Evolutionary conservation across 257 asterid species (phyloP).

Genomic region (Solanum paucissectum): DNA sequence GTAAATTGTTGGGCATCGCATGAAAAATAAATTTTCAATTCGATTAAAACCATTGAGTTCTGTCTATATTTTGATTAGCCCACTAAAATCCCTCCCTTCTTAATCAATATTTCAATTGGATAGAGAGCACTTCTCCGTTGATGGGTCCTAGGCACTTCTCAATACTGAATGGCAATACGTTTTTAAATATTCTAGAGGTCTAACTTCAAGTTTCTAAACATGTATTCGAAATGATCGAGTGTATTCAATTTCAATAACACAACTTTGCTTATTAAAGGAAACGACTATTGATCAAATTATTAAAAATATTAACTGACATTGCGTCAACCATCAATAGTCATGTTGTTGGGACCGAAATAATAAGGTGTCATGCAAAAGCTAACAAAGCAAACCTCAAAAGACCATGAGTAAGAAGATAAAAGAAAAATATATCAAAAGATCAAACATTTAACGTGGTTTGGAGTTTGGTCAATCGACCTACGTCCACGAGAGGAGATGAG

Average conservation of each 20-base stretch:
- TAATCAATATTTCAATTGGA: neutral
- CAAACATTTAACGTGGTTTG: too few species aligned
- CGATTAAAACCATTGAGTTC: neutral
- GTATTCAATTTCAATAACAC: neutral
- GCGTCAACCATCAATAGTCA: neutral
- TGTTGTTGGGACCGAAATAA: too few species aligned
- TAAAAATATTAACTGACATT: neutral
- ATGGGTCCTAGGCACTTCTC: neutral
- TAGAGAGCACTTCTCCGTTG: neutral
- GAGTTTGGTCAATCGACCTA: too few species aligned
- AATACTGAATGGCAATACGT: neutral
- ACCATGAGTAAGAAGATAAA: too few species aligned
- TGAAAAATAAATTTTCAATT: too few species aligned
- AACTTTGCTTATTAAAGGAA: neutral
- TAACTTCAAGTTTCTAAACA: neutral
- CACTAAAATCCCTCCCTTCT: neutral
- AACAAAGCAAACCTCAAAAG: too few species aligned
- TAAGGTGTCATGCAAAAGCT: too few species aligned
- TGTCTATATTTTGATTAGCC: neutral
- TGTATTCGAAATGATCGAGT: neutral
- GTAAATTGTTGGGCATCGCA: too few species aligned
- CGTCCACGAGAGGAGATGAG: rapidly evolving
- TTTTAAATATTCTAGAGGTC: neutral
- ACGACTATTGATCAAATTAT: neutral
- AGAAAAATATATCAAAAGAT: too few species aligned